Evolutionary conservation across 176 grass and related monocot species (phyloP), one percentile per base, ranked within the genome.

Genomic region (Musa troglodytarum): DNA sequence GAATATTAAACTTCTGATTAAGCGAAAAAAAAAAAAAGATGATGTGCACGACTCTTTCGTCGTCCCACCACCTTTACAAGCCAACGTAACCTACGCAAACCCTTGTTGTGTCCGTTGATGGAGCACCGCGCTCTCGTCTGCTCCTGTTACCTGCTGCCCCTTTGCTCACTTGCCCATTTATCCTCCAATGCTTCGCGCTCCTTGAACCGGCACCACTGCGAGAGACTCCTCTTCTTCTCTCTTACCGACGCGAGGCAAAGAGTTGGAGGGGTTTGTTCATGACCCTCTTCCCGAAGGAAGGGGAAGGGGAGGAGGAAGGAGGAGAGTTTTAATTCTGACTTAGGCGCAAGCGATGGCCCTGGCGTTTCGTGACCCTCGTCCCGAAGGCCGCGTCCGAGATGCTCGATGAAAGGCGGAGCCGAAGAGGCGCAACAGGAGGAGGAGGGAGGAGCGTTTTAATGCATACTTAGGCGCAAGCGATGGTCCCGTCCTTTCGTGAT

Each of bases 71-170:
- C 69, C 49, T 50, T 53, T 23, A 50, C 49, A 14, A 51, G 22
- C 12, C 69, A 51, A 34, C 69, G 69, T 49, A n/a, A 52, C 17
- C 19, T 51, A 24, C 11, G 51, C 69, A 16, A 11, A 51, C 11
- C 9, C 20, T 72, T 19, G 9, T 22, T n/a, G 69, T 11, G 17
- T 20, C 17, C 75, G 14, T 62, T 62, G 58, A 96, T 96, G 89
- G 87, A 96, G 75, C 86, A 88, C 54, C 87, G 81, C 12, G 83
- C 88, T 58, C 83, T 93, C 65, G 72, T 81, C 86, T 85, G 81
- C 73, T 79, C 84, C 58, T 82, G 73, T 54, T 74, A 88, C 54
- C 49, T 84, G 77, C 79, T 74, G 23, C 81, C 81, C 22, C 61
- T 81, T 7, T 57, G 57, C 74, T 51, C 62, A 75, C 54, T 76